Evolutionary conservation across 2,329 filamentous ascomycete species (phyloP).

Genomic region (Botrytis tulipae): DNA sequence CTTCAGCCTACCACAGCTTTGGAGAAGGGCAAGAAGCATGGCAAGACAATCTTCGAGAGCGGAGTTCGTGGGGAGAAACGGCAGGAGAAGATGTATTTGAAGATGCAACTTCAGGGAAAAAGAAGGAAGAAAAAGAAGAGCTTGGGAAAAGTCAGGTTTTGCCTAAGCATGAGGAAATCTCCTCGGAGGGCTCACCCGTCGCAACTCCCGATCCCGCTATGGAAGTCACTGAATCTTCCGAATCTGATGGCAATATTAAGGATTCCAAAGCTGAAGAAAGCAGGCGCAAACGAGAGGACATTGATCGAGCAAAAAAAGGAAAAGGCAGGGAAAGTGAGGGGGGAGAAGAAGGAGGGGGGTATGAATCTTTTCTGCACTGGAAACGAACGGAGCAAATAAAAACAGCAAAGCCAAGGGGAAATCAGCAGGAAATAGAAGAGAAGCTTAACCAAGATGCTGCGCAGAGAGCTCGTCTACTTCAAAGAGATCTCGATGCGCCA

Average conservation of each 20-base stretch:
- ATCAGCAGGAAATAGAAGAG: too few relatives aligned
- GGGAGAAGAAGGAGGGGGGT: neutral
- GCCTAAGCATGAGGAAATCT: neutral
- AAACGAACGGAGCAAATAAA: too few relatives aligned
- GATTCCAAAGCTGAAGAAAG: neutral
- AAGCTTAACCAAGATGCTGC: neutral
- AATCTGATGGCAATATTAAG: neutral
- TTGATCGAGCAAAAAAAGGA: neutral
- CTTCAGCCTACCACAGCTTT: neutral
- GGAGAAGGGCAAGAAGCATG: neutral
- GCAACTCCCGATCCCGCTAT: neutral
- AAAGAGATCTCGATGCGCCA: neutral
- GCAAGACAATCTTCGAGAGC: neutral
- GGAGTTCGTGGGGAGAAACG: too few relatives aligned
- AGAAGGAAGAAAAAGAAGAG: neutral
- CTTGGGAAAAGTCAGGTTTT: neutral
- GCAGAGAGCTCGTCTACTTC: neutral
- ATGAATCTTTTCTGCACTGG: too few relatives aligned
- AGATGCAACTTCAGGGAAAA: neutral
- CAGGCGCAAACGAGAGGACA: too few relatives aligned
- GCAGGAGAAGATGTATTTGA: too few relatives aligned
- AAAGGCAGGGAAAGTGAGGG: neutral
- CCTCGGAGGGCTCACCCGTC: neutral
- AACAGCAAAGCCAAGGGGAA: neutral
- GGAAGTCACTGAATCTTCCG: neutral